Conservation (phyloP, 2,329 filamentous ascomycete species). For the Pseudophaeomoniella oleicola region DNA sequence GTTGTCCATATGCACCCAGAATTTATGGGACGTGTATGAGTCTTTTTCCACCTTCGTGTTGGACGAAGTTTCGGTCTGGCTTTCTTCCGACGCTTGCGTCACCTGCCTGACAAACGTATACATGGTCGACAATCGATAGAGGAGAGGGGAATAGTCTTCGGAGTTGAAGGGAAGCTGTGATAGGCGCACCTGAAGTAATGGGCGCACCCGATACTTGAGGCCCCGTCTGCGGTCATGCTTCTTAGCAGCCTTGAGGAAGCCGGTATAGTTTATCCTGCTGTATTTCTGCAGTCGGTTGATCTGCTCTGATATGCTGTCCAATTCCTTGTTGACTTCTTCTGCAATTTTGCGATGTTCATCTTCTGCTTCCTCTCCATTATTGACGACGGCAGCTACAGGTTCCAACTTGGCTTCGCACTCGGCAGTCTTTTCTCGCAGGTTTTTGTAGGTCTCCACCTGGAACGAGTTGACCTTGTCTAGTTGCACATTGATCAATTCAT, state of each 20-base stretch:
- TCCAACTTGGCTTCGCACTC: slow-evolving; percentile 52
- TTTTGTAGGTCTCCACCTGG: slow-evolving; percentile 67
- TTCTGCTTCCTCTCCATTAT: slow-evolving; percentile 19
- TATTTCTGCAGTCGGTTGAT: slow-evolving; percentile 90
- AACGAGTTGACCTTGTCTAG: slow-evolving; percentile 89
- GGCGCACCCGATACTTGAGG: slow-evolving; percentile 70
- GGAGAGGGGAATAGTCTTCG: slow-evolving; percentile 78
- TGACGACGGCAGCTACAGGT: slow-evolving; percentile 22
- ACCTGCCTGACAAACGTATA: slow-evolving; percentile 87
- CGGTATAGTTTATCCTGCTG: slow-evolving; percentile 92
- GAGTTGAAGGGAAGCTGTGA: slow-evolving; percentile 88
- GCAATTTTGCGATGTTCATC: slow-evolving; percentile 37
- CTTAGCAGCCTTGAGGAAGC: slow-evolving; percentile 95
- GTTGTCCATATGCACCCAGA: slow-evolving; percentile 95
- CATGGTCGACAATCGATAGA: slow-evolving; percentile 83
- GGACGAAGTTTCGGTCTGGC: slow-evolving; percentile 28
- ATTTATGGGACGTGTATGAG: slow-evolving; percentile 75
- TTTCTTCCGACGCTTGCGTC: slow-evolving; percentile 44
- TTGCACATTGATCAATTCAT: slow-evolving; percentile 88
- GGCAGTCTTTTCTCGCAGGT: slow-evolving; percentile 68
- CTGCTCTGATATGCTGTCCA: slow-evolving; percentile 79
- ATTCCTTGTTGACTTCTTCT: slow-evolving; percentile 59
- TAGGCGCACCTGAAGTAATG: slow-evolving; percentile 80
- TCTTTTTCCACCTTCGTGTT: slow-evolving; percentile 34
- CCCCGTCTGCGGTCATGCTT: slow-evolving; percentile 95